Base-by-base conservation (phyloP, 495 filamentous ascomycete species). In the Neurospora intermedia region DNA sequence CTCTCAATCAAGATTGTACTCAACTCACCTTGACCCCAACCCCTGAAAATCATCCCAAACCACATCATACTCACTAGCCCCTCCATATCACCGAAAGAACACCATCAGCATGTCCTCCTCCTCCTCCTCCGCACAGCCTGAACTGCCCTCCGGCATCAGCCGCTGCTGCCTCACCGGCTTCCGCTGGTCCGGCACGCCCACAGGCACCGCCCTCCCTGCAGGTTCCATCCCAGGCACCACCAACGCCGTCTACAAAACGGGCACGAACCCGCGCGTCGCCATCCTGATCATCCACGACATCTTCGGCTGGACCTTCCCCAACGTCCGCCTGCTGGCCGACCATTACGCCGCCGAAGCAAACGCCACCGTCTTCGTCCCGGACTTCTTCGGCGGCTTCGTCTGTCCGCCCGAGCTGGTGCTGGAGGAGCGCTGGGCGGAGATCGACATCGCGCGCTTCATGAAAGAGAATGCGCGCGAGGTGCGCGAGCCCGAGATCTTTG, bases 291-390 rank as follows among this genome's bases (percentile, higher is more conserved):
- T 91, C 72, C 85, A 89, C 46, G 88, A 90, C 77, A 76, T 86
- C 6, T 84, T 90, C 69, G 89, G 89, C 43, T 91, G 89, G 88
- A 81, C 81, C 2, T 87, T 90, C 66, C 78, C 82, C 73, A 90
- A 91, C 76, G 75, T 77, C 7, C 83, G 89, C 4, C 78, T 90
- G 0, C 77, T 90, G 16, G 87, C 88, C 16, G 88, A 91, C 78
- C 81, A 82, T 73, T 87, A 85, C 79, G 87, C 88, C 4, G 78
- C 82, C 74, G 85, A 86, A 77, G 81, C 82, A 35, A 78, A 80
- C 66, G 85, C 83, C 69, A 83, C 80, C 27, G 87, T 91, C 40
- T 90, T 87, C 75, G 71, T 89, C 39, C 88, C 88, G 11, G 88
- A 90, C 76, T 89, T 90, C 76, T 83, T 83, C 76, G 80, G 54